These are phyloP conservation scores for Kregervanrija fluxuum DNA, from an alignment of 805 yeast species.

Conservation along the genomic window DNA sequence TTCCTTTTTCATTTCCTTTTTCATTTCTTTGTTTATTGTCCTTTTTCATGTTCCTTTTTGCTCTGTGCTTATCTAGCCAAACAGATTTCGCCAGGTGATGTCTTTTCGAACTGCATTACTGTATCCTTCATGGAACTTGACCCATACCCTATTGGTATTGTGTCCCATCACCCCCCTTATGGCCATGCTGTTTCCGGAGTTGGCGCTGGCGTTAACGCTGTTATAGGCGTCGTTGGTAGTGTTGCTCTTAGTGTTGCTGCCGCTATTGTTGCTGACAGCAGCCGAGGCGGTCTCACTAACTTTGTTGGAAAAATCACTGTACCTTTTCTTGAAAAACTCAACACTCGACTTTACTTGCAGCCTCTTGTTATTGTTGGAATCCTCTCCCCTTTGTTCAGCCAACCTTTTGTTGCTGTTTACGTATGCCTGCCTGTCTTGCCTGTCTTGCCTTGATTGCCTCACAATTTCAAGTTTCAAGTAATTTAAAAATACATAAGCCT, in stretches of 20 bases:
- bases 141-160: conserved; percentile 54
- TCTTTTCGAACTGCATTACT: conserved; percentile 86
- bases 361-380: conserved; percentile 11
- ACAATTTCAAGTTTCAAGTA: too few relatives aligned
- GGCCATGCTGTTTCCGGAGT: too few relatives aligned
- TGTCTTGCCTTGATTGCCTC: too few relatives aligned
- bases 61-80: conserved; percentile 18
- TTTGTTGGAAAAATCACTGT: conserved; percentile 14
- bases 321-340: conserved; percentile 39
- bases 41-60: too few relatives aligned
- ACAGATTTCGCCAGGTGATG: conserved; percentile 68
- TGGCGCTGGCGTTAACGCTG: too few relatives aligned
- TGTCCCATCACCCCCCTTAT: conserved; percentile 12
- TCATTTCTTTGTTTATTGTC: too few relatives aligned
- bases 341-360: conserved; percentile 18
- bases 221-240: too few relatives aligned
- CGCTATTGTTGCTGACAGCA: neutral
- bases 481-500: too few relatives aligned
- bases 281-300: too few relatives aligned
- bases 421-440: too few relatives aligned
- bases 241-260: neutral
- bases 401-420: neutral
- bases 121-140: conserved; percentile 87
- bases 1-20: too few relatives aligned
- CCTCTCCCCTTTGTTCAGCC: neutral